Percentiles rank a stretch among this genome's conserved stretches.
Evolutionary conservation across 805 yeast species (phyloP).

Genomic region (Candida qinlingensis): DNA sequence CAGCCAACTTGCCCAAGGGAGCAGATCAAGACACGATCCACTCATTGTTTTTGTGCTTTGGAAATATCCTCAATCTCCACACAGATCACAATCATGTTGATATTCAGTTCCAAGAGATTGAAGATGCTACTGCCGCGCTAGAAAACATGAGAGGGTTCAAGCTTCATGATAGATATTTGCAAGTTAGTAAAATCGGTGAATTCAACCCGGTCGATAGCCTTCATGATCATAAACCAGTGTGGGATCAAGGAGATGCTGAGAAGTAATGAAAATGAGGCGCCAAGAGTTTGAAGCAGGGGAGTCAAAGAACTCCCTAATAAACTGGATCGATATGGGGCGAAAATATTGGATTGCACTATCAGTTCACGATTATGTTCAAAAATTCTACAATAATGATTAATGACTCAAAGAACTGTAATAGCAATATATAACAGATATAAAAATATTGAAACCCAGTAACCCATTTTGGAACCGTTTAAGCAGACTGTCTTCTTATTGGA

Average conservation of each 20-base stretch:
- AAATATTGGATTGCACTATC: too few relatives aligned
- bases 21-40: slow-evolving; percentile 8
- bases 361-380: too few relatives aligned
- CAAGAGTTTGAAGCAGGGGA: background rate
- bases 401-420: too few relatives aligned
- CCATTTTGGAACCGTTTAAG: too few relatives aligned
- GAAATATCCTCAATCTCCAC: slow-evolving; percentile 14
- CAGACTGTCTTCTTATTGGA: too few relatives aligned
- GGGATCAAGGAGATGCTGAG: slow-evolving; percentile 9
- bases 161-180: slow-evolving; percentile 14
- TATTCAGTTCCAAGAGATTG: slow-evolving; percentile 21
- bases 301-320: background rate
- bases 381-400: too few relatives aligned
- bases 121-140: slow-evolving; percentile 19
- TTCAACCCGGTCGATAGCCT: slow-evolving; percentile 1
- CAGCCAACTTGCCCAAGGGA: slow-evolving; percentile 17
- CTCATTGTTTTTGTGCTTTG: slow-evolving; percentile 20
- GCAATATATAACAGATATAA: too few relatives aligned
- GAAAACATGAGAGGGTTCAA: slow-evolving; percentile 23
- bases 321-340: too few relatives aligned
- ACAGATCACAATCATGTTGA: slow-evolving; percentile 12
- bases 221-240: slow-evolving; percentile 11
- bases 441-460: too few relatives aligned
- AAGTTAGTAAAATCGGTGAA: slow-evolving; percentile 16
- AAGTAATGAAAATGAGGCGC: too few relatives aligned